A percentile compares a stretch with the other conserved stretches of the same genome.
These are phyloP conservation scores for Nicotiana attenuata DNA, from an alignment of 257 asterid species.

Conservation along the genomic window DNA sequence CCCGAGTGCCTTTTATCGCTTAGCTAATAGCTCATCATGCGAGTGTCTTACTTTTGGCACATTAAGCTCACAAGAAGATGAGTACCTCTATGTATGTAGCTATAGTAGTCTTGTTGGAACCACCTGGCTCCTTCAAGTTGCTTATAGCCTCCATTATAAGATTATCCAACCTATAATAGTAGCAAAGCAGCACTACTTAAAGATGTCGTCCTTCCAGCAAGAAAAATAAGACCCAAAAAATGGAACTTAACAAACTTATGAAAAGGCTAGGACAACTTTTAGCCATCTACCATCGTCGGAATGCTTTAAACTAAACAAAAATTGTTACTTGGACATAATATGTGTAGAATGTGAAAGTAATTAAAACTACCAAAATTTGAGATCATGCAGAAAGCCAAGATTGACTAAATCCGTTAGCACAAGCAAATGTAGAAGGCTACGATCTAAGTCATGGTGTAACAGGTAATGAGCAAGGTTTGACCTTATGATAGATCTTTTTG, in stretches of 20 bases:
- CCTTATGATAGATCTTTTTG: slow-evolving; percentile 88
- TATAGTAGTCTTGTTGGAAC: slow-evolving; percentile 80
- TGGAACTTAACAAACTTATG: not conserved
- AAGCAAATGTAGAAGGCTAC: not conserved
- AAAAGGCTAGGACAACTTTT: not conserved
- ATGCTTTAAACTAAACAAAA: not conserved
- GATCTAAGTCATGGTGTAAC: not conserved
- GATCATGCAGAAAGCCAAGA: not conserved
- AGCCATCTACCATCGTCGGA: not conserved
- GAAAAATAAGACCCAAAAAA: not conserved
- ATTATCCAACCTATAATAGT: slow-evolving; percentile 69
- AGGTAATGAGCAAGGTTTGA: slow-evolving; percentile 19
- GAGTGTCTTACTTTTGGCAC: not conserved
- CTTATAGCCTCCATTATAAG: slow-evolving; percentile 90
- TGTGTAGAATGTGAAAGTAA: not conserved
- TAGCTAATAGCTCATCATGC: no score
- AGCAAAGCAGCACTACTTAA: slow-evolving; percentile 12
- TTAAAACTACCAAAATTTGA: not conserved
- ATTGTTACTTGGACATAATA: not conserved
- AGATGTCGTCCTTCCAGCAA: not conserved
- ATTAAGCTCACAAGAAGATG: not conserved
- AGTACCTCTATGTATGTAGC: slow-evolving; percentile 85
- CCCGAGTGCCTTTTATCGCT: no score
- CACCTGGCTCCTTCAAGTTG: slow-evolving; percentile 73
- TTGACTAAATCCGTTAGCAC: not conserved